Conservation (phyloP, 768 basidiomycete genomes). For the Chalciporus pseudorubinellus region DNA sequence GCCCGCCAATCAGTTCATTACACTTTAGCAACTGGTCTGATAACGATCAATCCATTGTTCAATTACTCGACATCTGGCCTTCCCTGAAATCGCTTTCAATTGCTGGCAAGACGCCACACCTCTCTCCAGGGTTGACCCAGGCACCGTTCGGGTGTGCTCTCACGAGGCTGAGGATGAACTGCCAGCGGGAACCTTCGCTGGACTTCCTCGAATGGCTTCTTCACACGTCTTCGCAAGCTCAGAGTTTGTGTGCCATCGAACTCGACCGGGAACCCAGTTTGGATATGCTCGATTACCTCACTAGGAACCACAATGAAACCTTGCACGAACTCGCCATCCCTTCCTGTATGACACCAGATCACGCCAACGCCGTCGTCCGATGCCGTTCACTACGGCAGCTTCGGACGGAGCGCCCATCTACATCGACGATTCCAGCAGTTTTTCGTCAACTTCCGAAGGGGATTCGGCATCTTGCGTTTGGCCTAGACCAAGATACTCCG, state of each 20-base stretch:
- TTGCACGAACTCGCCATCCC: conserved; percentile 60
- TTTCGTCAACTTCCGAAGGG: conserved; percentile 48
- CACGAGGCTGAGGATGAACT: conserved; percentile 58
- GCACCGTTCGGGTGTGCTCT: conserved; percentile 47
- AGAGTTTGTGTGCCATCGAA: conserved; percentile 48
- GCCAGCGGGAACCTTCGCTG: conserved; percentile 57
- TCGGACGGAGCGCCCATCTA: conserved; percentile 52
- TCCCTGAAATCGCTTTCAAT: conserved; percentile 54
- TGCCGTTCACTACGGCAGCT: conserved; percentile 54
- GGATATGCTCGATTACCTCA: conserved; percentile 54
- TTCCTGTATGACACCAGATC: conserved; percentile 47
- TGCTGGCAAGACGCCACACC: conserved; percentile 55
- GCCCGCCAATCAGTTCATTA: conserved; percentile 51
- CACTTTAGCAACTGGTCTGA: conserved; percentile 74
- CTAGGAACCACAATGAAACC: conserved; percentile 45
- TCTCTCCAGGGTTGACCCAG: conserved; percentile 37
- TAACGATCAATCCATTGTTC: conserved; percentile 51
- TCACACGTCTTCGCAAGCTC: conserved; percentile 47
- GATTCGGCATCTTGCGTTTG: conserved; percentile 58
- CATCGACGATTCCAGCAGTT: conserved; percentile 37
- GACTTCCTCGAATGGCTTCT: conserved; percentile 73
- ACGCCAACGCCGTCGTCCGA: conserved; percentile 42
- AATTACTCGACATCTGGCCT: conserved; percentile 65
- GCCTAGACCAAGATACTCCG: conserved; percentile 54
- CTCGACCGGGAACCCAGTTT: conserved; percentile 59